These are phyloP conservation scores for Erysimum cheiri DNA, from an alignment of 441 rosid genomes.

Conservation along the genomic window DNA sequence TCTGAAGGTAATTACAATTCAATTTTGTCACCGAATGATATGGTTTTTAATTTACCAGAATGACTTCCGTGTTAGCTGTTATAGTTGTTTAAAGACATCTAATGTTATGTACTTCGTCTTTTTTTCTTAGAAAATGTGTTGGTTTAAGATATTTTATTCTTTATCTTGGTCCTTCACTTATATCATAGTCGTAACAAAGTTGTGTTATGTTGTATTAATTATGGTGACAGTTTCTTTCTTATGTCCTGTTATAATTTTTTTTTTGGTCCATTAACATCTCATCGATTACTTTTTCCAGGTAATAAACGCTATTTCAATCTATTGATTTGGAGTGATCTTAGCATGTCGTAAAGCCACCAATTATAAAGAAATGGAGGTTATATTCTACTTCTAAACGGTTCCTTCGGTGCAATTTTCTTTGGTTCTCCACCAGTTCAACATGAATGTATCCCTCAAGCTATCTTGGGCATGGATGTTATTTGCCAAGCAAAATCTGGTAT, in stretches of 20 bases:
- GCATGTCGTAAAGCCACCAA: slow-evolving; percentile 69
- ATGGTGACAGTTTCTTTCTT: not conserved
- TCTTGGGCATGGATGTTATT: slow-evolving; percentile 96
- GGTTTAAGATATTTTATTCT: not conserved
- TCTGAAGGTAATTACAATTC: slow-evolving; percentile 74
- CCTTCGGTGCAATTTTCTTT: slow-evolving; percentile 81
- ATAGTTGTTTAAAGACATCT: not conserved
- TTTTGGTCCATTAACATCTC: not conserved
- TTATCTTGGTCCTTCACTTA: no score
- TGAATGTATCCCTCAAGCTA: slow-evolving; percentile 99
- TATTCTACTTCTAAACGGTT: slow-evolving; percentile 81
- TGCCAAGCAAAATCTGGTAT: slow-evolving; percentile 99
- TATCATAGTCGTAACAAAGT: not conserved
- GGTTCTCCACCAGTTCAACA: slow-evolving; percentile 96
- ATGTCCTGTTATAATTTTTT: not conserved
- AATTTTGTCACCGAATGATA: no score
- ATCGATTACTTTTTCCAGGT: slow-evolving; percentile 58
- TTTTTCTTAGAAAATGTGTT: not conserved
- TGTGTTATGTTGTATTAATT: not conserved
- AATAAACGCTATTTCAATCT: slow-evolving; percentile 59
- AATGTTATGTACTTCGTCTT: not conserved
- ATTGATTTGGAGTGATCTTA: slow-evolving; percentile 71
- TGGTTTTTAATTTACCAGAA: no score
- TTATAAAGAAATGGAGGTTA: slow-evolving; percentile 69
- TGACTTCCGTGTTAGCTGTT: not conserved